phyloP scores from a whole-genome alignment of 192 early-diverging fungal genomes.

The Podila clonocystis region DNA sequence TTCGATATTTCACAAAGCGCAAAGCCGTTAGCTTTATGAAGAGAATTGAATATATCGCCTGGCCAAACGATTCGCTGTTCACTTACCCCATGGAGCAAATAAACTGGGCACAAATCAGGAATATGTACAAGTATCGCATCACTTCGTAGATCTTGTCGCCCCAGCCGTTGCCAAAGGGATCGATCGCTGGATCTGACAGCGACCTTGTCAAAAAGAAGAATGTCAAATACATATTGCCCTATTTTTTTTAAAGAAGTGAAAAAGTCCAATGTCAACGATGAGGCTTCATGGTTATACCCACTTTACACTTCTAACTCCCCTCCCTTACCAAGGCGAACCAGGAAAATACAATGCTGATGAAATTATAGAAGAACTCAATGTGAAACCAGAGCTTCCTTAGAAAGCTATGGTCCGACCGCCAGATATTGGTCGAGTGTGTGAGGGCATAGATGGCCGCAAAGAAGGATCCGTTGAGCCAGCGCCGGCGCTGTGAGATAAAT shows the following conservation, averaged over 20 bases:
- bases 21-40: too few relatives aligned
- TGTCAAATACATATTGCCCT: constrained; percentile 70
- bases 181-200: constrained; percentile 45
- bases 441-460: constrained; percentile 84
- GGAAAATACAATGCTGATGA: constrained; percentile 71
- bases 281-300: too few relatives aligned
- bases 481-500: constrained; percentile 80
- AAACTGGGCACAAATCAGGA: constrained; percentile 57
- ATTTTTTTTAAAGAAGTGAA: not conserved
- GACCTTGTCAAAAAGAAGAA: constrained; percentile 66
- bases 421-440: constrained; percentile 70
- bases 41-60: too few relatives aligned
- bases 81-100: constrained; percentile 63
- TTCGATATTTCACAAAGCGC: not conserved
- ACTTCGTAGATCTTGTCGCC: constrained; percentile 54
- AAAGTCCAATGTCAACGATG: not conserved
- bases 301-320: too few relatives aligned
- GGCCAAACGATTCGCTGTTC: constrained; percentile 59
- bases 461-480: constrained; percentile 87
- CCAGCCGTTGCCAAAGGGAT: constrained; percentile 60
- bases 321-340: constrained; percentile 72
- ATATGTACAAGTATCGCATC: constrained; percentile 60
- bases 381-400: constrained; percentile 70
- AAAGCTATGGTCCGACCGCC: constrained; percentile 70
- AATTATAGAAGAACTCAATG: constrained; percentile 74